These are phyloP conservation scores for Quercus gilva DNA, from an alignment of 306 rosid genomes.

Conservation along the genomic window DNA sequence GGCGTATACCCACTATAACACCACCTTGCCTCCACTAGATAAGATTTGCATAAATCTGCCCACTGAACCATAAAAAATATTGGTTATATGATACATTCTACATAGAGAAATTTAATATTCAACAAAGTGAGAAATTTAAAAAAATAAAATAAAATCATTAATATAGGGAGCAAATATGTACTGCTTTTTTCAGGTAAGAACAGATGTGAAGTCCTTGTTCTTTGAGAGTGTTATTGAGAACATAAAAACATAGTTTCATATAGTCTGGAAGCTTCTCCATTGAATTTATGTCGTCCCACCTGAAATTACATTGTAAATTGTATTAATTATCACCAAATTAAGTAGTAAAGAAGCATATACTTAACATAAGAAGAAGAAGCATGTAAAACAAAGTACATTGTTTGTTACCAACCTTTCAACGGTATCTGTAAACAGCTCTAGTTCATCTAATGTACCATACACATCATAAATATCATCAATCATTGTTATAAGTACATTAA, in stretches of 20 bases:
- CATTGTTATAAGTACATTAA: not conserved
- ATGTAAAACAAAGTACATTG: too few species aligned
- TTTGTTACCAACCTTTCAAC: not conserved
- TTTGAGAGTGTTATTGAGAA: not conserved
- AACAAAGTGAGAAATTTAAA: not conserved
- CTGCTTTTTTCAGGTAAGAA: conserved; percentile 1
- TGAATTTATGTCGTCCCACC: conserved; percentile 18
- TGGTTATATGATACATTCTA: too few species aligned
- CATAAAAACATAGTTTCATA: conserved; percentile 15
- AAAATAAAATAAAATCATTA: not conserved
- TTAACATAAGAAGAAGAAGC: too few species aligned
- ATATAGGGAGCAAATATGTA: not conserved
- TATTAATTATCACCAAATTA: too few species aligned
- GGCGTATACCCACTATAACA: not conserved
- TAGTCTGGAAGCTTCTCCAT: conserved; percentile 16
- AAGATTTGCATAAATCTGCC: conserved; percentile 26
- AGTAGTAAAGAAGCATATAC: too few species aligned
- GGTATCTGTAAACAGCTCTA: not conserved
- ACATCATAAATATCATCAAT: conserved; percentile 4
- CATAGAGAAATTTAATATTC: too few species aligned
- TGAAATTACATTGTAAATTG: not conserved
- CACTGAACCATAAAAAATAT: conserved; percentile 14
- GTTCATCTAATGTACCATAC: not conserved
- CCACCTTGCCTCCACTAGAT: conserved; percentile 33
- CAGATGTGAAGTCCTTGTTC: not conserved